phyloP scores from a whole-genome alignment of 352 stramenopile species.

The Pythium pyrilobum region DNA sequence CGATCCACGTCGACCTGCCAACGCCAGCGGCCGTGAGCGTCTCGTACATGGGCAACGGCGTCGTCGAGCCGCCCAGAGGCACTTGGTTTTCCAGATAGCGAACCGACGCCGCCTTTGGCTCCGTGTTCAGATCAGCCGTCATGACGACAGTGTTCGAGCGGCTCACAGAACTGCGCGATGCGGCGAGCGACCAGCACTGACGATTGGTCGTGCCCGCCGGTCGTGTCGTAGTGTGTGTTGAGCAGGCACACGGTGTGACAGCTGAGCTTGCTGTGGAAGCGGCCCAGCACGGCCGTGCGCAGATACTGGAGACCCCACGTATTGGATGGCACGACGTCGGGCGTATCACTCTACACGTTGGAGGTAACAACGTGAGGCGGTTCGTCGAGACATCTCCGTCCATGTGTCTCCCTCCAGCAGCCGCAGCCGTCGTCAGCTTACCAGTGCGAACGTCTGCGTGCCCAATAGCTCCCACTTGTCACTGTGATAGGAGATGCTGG shows the following conservation, averaged over 20 bases:
- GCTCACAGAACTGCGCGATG: slow-evolving; percentile 35
- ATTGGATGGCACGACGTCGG: slow-evolving; percentile 47
- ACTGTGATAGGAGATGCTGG: slow-evolving; percentile 61
- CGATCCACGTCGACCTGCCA: slow-evolving; percentile 57
- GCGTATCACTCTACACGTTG: slow-evolving; percentile 54
- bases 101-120: slow-evolving; percentile 26
- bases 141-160: slow-evolving; percentile 47
- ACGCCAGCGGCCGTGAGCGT: slow-evolving; percentile 38
- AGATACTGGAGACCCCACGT: slow-evolving; percentile 63
- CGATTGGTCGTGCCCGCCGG: slow-evolving; percentile 44
- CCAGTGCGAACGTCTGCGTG: slow-evolving; percentile 50
- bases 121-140: slow-evolving; percentile 66
- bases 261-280: slow-evolving; percentile 35
- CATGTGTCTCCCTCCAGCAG: no score
- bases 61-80: slow-evolving; percentile 22
- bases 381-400: no score
- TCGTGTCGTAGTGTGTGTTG: slow-evolving; percentile 76
- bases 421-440: no score
- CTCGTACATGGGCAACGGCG: slow-evolving; percentile 54
- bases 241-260: slow-evolving; percentile 49
- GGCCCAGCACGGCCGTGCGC: slow-evolving; percentile 44
- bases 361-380: no score
- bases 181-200: slow-evolving; percentile 42
- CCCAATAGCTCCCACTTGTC: slow-evolving; percentile 36
- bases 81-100: slow-evolving; percentile 34